Evolutionary conservation across 176 grass and related monocot genomes (phyloP).

Genomic region (Triticum urartu): DNA sequence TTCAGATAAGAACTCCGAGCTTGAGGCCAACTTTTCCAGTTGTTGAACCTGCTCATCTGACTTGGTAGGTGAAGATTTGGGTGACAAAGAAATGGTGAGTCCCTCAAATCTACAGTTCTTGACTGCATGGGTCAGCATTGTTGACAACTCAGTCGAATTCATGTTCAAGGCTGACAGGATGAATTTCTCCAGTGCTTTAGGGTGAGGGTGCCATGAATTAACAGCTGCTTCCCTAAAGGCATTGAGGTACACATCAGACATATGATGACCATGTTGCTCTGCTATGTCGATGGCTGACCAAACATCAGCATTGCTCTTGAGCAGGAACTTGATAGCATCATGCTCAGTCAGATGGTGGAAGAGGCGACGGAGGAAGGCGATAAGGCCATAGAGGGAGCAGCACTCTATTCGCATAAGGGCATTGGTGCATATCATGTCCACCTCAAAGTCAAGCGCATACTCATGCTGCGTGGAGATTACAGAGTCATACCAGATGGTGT

Average conservation of each 20-base stretch:
- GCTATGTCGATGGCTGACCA: background rate
- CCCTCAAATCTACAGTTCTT: background rate
- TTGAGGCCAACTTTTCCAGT: background rate
- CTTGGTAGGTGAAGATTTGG: background rate
- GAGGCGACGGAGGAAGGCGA: background rate
- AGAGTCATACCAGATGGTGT: too few relatives aligned
- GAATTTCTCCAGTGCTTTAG: background rate
- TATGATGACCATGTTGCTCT: background rate
- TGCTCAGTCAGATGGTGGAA: background rate
- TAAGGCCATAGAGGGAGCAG: background rate
- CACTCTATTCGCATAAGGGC: background rate
- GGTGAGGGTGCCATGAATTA: constrained; percentile 1
- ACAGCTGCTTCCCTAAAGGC: background rate
- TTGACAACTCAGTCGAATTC: background rate
- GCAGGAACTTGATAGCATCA: background rate
- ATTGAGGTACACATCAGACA: background rate
- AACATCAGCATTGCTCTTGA: background rate
- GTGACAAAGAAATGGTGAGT: background rate
- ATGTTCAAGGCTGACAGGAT: background rate
- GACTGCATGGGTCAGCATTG: background rate
- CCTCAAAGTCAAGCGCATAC: background rate
- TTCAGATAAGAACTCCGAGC: background rate
- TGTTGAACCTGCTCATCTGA: background rate
- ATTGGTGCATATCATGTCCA: background rate
- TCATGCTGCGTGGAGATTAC: background rate